Percentiles rank a stretch among this genome's conserved stretches.
Conservation (phyloP, 805 yeast species). For the Metschnikowia peoriensis region DNA sequence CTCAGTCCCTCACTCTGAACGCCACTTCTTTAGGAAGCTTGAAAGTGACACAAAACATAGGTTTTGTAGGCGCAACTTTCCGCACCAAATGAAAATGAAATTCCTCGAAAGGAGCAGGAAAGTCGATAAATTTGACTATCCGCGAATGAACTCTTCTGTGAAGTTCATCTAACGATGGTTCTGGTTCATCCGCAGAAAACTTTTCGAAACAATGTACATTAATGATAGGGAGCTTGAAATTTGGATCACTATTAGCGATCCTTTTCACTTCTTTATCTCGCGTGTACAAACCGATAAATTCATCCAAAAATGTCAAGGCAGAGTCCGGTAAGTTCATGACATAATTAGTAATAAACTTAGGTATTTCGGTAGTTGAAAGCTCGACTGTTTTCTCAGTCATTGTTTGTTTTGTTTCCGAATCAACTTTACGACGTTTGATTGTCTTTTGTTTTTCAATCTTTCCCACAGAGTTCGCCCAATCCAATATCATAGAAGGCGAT, state of each 20-base stretch:
- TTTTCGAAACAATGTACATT: constrained; percentile 95
- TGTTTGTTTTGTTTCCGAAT: constrained; percentile 31
- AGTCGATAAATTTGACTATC: constrained; percentile 44
- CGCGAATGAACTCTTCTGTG: constrained; percentile 61
- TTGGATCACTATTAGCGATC: constrained; percentile 36
- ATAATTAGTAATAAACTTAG: constrained; percentile 62
- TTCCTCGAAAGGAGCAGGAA: constrained; percentile 45
- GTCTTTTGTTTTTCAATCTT: constrained; percentile 35
- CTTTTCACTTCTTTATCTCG: constrained; percentile 35
- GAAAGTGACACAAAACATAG: constrained; percentile 90
- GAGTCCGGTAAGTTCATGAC: constrained; percentile 97
- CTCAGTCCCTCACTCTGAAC: constrained; percentile 28
- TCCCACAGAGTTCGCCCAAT: constrained; percentile 41
- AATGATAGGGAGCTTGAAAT: constrained; percentile 64
- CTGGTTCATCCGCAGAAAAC: constrained; percentile 70
- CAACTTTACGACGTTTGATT: constrained; percentile 35
- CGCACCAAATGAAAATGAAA: constrained; percentile 80
- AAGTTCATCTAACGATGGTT: constrained; percentile 67
- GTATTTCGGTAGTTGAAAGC: constrained; percentile 36
- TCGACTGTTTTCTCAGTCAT: constrained; percentile 18
- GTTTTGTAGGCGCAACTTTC: constrained; percentile 94
- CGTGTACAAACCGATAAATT: constrained; percentile 70
- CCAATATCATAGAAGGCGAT: constrained; percentile 51
- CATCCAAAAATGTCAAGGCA: constrained; percentile 78
- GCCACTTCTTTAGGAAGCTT: constrained; percentile 67